Evolutionary conservation across 352 stramenopile species (phyloP), one percentile per base, ranked within the genome.

Genomic region (Phytophthora crassamura): DNA sequence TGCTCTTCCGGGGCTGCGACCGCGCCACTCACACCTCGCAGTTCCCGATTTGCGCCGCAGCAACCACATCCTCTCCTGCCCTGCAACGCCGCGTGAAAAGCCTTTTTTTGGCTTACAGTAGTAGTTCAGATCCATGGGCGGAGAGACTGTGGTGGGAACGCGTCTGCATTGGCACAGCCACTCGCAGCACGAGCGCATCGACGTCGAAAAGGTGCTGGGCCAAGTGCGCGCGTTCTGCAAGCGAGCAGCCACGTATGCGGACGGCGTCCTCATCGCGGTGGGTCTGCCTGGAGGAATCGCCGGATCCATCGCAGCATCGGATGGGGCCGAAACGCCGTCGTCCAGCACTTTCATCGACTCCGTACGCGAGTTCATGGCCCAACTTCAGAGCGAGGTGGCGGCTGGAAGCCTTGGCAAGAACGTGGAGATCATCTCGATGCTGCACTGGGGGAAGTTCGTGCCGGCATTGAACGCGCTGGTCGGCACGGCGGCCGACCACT

Each of bases 401-500:
- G 32, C 36, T 15, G 66, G 62, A 52, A 55, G 22, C 16, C 32
- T 75, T 30, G 8, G 28, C 2, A 40, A 47, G 7, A 73, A 70
- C 12, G 69, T 96, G 15, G 51, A 82, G 45, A 72, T 99, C 34
- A 67, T 99, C n/a, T 84, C 93, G 14, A 90, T 99, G 35, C 86
- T 91, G 43, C 88, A 97, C 41, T 99, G 97, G 97, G 95, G 93
- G 16, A 87, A 90, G 53, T 99, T 99, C 58, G 84, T 98, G 34
- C 94, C 95, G n/a, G 96, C 95, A 11, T 69, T 99, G 16, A 99
- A 99, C 72, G 95, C 95, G 20, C 78, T 98, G 33, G 66, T 98
- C 3, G 62, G 58, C 3, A 91, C 84, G n/a, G 84, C 92, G 2
- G 69, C 78, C 4, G 80, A 78, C n/a, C 52, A 53, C 57, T 91